Percentiles rank a stretch among this genome's conserved stretches.
Evolutionary conservation across 805 yeast species (phyloP).

Genomic region (Saturnispora saitoi): DNA sequence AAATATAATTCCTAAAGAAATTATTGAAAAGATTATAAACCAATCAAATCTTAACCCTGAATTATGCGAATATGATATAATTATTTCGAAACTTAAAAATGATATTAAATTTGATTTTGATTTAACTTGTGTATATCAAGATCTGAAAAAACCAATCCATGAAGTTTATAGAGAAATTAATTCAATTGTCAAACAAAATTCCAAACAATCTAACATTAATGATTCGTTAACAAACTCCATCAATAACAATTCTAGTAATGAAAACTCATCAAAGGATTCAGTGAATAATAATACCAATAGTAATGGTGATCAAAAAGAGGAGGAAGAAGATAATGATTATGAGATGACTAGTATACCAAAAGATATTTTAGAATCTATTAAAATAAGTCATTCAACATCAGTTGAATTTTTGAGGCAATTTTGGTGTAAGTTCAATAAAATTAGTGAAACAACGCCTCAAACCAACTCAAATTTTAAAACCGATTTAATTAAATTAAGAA

Average conservation of each 20-base stretch:
- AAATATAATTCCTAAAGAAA: slow-evolving; percentile 20
- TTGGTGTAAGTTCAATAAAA: slow-evolving; percentile 50
- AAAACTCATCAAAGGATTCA: not conserved
- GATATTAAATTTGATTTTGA: slow-evolving; percentile 21
- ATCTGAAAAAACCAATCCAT: slow-evolving; percentile 22
- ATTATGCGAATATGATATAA: slow-evolving; percentile 20
- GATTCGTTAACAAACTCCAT: not conserved
- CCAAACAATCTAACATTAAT: slow-evolving; percentile 36
- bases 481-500: slow-evolving; percentile 31
- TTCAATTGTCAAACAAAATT: slow-evolving; percentile 41
- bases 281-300: slow-evolving; percentile 12
- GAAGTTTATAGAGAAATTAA: slow-evolving; percentile 39
- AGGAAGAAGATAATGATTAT: slow-evolving; percentile 13
- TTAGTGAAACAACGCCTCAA: slow-evolving; percentile 23
- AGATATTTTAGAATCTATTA: slow-evolving; percentile 36
- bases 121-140: slow-evolving; percentile 19
- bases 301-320: not conserved
- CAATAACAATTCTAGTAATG: not conserved
- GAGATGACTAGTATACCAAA: slow-evolving; percentile 26
- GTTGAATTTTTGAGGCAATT: slow-evolving; percentile 70
- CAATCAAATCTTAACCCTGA: slow-evolving; percentile 25
- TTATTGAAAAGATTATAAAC: slow-evolving; percentile 12
- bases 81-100: slow-evolving; percentile 17
- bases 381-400: slow-evolving; percentile 62
- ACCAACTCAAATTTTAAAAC: slow-evolving; percentile 26